Conservation (phyloP, 192 early-diverging fungal genomes). For the Backusella circina region DNA sequence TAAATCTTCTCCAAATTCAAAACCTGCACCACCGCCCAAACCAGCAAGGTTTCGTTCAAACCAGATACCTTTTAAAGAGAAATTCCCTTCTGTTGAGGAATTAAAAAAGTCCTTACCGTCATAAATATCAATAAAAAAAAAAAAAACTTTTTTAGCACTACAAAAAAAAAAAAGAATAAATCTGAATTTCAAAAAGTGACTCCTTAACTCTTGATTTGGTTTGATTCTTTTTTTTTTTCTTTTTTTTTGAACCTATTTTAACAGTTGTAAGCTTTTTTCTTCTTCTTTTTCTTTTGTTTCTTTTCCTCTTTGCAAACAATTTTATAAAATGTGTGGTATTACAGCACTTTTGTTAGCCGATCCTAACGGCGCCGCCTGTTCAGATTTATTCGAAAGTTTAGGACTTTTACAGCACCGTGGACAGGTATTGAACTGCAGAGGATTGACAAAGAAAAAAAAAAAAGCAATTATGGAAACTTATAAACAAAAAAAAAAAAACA, state of each 20-base stretch:
- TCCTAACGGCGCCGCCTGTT: slow-evolving; percentile 63
- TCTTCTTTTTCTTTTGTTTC: background rate
- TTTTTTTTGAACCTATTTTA: background rate
- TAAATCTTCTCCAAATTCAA: background rate
- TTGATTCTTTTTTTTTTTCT: background rate
- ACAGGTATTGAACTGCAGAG: slow-evolving; percentile 61
- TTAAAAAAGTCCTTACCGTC: background rate
- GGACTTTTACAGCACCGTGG: slow-evolving; percentile 97
- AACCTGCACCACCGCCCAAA: slow-evolving; percentile 24
- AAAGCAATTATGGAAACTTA: background rate
- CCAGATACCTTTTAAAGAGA: slow-evolving; percentile 20
- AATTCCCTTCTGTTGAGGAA: slow-evolving; percentile 28
- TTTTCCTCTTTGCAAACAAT: background rate
- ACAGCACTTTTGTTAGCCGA: slow-evolving; percentile 81
- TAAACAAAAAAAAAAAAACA: too few species aligned
- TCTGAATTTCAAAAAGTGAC: background rate
- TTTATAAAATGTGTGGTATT: slow-evolving; percentile 88
- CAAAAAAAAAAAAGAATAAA: background rate
- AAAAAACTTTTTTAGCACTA: background rate
- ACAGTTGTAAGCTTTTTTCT: background rate
- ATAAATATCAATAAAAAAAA: background rate
- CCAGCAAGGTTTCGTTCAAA: slow-evolving; percentile 31
- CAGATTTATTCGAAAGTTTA: slow-evolving; percentile 92
- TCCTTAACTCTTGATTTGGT: background rate
- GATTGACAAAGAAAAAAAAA: background rate